A percentile compares a stretch with the other conserved stretches of the same genome.
phyloP scores from a whole-genome alignment of 805 yeast genomes.

The Yamadazyma akitaensis region DNA sequence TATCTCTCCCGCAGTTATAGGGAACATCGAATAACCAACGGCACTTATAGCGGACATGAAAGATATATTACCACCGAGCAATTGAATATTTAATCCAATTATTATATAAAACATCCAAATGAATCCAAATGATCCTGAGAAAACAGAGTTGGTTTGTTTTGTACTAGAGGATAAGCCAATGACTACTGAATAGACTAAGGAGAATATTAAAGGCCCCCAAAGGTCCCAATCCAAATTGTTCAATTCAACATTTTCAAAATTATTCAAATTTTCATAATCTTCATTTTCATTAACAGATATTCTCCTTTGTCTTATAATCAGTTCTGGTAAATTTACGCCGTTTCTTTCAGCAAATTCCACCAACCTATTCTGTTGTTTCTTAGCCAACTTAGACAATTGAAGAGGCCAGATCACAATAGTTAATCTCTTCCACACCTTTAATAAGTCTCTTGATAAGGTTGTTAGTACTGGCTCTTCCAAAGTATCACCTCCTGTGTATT shows the following conservation, averaged over 20 bases:
- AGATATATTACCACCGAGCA: constrained; percentile 59
- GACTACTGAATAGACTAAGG: constrained; percentile 51
- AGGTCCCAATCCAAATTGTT: constrained; percentile 53
- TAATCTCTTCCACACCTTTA: constrained; percentile 34
- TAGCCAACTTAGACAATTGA: constrained; percentile 36
- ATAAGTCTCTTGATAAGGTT: constrained; percentile 45
- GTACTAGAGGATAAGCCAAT: constrained; percentile 47
- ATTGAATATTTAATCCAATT: constrained; percentile 62
- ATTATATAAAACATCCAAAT: constrained; percentile 61
- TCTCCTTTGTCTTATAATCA: constrained; percentile 26
- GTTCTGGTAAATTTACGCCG: constrained; percentile 35
- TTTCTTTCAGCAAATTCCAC: constrained; percentile 33
- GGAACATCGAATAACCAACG: constrained; percentile 68
- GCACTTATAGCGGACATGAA: constrained; percentile 68
- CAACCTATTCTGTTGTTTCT: constrained; percentile 30
- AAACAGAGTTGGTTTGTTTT: constrained; percentile 48
- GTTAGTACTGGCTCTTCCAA: constrained; percentile 64
- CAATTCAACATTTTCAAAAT: constrained; percentile 18
- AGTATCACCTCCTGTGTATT: constrained; percentile 67
- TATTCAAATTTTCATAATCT: constrained; percentile 29
- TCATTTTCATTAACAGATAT: constrained; percentile 25
- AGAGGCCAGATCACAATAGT: constrained; percentile 44
- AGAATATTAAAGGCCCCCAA: constrained; percentile 72
- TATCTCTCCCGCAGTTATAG: constrained; percentile 53
- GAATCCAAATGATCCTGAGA: constrained; percentile 61